These are phyloP conservation scores for Delonix regia DNA, from an alignment of 306 rosid genomes.

Conservation along the genomic window DNA sequence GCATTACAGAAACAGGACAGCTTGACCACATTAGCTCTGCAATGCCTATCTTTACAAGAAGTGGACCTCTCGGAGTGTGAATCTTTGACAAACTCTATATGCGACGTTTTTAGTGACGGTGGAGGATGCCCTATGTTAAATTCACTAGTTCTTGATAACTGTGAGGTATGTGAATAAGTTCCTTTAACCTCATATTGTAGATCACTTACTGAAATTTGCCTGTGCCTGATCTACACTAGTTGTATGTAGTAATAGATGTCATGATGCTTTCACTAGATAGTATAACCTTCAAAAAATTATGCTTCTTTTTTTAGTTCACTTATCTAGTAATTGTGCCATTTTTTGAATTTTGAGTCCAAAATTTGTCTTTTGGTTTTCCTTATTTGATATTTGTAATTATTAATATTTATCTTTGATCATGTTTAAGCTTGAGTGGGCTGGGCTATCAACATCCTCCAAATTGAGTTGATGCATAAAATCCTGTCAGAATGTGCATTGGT, in stretches of 20 bases:
- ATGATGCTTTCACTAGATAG: not conserved
- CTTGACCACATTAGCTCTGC: slow-evolving; percentile 72
- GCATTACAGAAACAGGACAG: slow-evolving; percentile 92
- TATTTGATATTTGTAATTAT: not conserved
- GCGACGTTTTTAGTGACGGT: slow-evolving; percentile 87
- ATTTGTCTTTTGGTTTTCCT: not conserved
- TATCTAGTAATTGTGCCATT: not conserved
- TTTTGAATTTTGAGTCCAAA: not conserved
- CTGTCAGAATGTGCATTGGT: not conserved
- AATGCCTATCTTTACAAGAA: slow-evolving; percentile 83
- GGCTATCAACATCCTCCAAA: not conserved
- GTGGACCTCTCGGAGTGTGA: slow-evolving; percentile 99
- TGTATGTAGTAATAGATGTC: not conserved
- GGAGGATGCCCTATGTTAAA: slow-evolving; percentile 94
- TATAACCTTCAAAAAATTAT: not conserved
- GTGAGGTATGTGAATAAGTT: slow-evolving; percentile 64
- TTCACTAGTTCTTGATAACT: slow-evolving; percentile 87
- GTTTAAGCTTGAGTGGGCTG: not conserved
- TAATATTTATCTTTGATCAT: not conserved
- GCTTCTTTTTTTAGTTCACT: not conserved
- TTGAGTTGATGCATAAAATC: not conserved
- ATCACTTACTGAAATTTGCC: slow-evolving; percentile 6
- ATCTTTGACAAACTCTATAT: slow-evolving; percentile 79
- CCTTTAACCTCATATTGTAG: slow-evolving; percentile 3
- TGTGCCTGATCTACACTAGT: not conserved